Conservation (phyloP, 805 yeast genomes). For the Metschnikowia santaceciliae region DNA sequence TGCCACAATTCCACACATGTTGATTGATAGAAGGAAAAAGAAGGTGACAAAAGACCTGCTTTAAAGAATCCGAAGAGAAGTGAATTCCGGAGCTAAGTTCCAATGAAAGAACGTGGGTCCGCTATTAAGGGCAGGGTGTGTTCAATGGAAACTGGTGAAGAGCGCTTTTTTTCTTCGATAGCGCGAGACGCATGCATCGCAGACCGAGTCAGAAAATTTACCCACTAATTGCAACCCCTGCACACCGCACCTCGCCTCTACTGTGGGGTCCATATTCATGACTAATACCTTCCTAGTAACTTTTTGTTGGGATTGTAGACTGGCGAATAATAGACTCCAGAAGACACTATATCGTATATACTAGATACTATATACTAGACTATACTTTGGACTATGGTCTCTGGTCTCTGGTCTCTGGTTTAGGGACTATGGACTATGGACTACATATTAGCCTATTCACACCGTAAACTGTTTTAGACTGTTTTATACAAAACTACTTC, state of each 20-base stretch:
- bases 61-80: not conserved
- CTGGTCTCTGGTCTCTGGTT: too few species aligned
- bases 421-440: too few species aligned
- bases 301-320: too few species aligned
- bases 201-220: not conserved
- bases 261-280: not conserved
- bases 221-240: not conserved
- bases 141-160: not conserved
- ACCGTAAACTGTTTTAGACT: too few species aligned
- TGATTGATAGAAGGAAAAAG: not conserved
- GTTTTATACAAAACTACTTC: too few species aligned
- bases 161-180: constrained; percentile 1
- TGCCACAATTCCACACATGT: constrained; percentile 95
- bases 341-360: too few species aligned
- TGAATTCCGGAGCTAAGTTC: not conserved
- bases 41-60: constrained; percentile 1
- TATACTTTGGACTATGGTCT: too few species aligned
- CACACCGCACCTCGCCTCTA: not conserved
- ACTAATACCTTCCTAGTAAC: too few species aligned
- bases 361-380: too few species aligned
- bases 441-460: too few species aligned
- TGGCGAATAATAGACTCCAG: too few species aligned
- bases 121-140: not conserved
- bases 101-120: constrained; percentile 1
- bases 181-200: constrained; percentile 1